These are phyloP conservation scores for Pseudogymnoascus sp. DNA, from an alignment of 2,329 filamentous ascomycete genomes.

Conservation along the genomic window DNA sequence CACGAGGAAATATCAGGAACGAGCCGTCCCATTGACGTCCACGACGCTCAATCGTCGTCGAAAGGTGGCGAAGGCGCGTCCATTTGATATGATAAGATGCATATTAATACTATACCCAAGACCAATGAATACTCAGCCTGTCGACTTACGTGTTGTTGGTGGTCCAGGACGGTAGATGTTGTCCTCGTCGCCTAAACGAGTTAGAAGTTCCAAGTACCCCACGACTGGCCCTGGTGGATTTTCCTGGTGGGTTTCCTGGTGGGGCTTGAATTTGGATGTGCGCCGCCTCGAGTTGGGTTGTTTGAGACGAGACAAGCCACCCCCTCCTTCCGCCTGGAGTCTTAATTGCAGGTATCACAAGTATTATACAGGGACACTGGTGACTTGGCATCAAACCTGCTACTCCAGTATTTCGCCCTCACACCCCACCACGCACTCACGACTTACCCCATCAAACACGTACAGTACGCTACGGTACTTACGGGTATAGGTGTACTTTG, in stretches of 20 bases:
- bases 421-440: background rate
- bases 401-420: slow-evolving; percentile 4
- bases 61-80: background rate
- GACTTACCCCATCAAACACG: background rate
- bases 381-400: slow-evolving; percentile 8
- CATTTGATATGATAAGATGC: background rate
- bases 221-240: background rate
- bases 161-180: background rate
- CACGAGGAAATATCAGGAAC: background rate
- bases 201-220: slow-evolving; percentile 4
- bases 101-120: slow-evolving; percentile 4
- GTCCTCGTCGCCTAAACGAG: background rate
- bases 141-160: background rate
- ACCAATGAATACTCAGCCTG: background rate
- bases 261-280: slow-evolving; percentile 3
- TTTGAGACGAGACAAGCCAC: slow-evolving; percentile 7
- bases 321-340: slow-evolving; percentile 7
- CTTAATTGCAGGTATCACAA: slow-evolving; percentile 8
- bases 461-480: background rate
- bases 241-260: background rate
- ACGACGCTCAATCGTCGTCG: background rate
- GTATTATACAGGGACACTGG: slow-evolving; percentile 2
- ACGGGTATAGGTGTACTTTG: background rate
- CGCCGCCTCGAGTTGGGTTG: background rate
- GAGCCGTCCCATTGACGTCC: background rate